phyloP scores from a whole-genome alignment of 805 yeast species.

The Kazachstania kunashirensis region DNA sequence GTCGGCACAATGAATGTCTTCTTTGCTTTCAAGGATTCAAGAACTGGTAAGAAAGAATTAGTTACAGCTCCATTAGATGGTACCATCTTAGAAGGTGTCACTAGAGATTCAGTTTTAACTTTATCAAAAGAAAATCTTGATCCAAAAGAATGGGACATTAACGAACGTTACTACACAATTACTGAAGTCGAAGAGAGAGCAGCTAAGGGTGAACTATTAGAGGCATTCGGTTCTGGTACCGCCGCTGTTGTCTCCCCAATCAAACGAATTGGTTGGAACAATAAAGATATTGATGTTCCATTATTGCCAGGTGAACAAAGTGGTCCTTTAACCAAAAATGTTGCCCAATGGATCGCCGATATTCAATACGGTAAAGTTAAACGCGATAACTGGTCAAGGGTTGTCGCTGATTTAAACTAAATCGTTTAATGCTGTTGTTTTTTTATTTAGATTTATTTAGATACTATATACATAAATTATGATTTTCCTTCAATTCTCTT shows the following conservation, averaged over 20 bases:
- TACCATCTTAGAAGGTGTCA: conserved; percentile 91
- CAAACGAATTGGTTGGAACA: conserved; percentile 72
- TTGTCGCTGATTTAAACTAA: conserved; percentile 23
- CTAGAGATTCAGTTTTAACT: conserved; percentile 76
- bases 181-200: conserved; percentile 71
- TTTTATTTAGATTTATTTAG: background rate
- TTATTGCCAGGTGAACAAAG: conserved; percentile 64
- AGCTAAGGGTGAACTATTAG: conserved; percentile 69
- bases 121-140: conserved; percentile 68
- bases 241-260: conserved; percentile 96
- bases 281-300: conserved; percentile 64
- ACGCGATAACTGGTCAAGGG: conserved; percentile 42
- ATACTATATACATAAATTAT: background rate
- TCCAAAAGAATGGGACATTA: conserved; percentile 65
- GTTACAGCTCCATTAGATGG: conserved; percentile 96
- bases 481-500: background rate
- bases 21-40: conserved; percentile 64
- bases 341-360: conserved; percentile 76
- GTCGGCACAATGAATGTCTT: conserved; percentile 96
- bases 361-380: conserved; percentile 81
- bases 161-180: conserved; percentile 77
- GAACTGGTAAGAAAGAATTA: conserved; percentile 75
- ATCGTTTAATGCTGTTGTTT: no score
- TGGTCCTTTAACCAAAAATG: conserved; percentile 65
- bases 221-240: conserved; percentile 96